Evolutionary conservation across 2,329 filamentous ascomycete genomes (phyloP), one percentile per base, ranked within the genome.

Genomic region (Trichoderma asperellum): DNA sequence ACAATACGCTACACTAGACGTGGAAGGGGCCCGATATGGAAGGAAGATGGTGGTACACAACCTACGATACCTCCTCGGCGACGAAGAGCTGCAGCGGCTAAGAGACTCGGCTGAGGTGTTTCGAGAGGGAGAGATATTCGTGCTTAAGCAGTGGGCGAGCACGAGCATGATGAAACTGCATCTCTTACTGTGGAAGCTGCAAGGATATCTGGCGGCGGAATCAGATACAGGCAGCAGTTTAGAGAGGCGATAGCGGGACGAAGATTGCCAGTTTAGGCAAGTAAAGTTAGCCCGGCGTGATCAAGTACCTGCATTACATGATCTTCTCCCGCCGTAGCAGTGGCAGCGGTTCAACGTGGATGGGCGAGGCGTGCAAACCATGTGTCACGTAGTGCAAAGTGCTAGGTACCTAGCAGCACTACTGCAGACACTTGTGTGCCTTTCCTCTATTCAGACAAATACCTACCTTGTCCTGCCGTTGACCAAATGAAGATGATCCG

Each of bases 131-230:
- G 79, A 76, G 10, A 76, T 85, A 24, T 80, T 83, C 64, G 77
- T 88, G 70, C 73, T 87, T 66, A 77, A 74, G 59, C 74, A 76
- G 47, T 75, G 79, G 77, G 70, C 79, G 78, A 73, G 78, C 73
- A 71, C 72, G 56, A 77, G 79, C 47, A 85, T 83, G 8, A 75
- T 81, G 27, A 76, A 80, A 16, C 60, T 88, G 57, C 85, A 88
- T 75, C 68, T 83, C 67, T 79, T 83, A 65, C 79, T 90, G 8
- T 90, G 88, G 88, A 85, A 83, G 71, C 75, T 90, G 10, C 85
- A 89, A 70, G 87, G 86, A 1, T 90, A 87, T 73, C 58, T 88
- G 55, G 64, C 64, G 21, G 64, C 64, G 21, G 64, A 37, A 37
- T 29, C 64, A n/a, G 55, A 37, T 34, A 32, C 53, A 52, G 40